These are phyloP conservation scores for Diaporthe sp. DNA, from an alignment of 2,329 filamentous ascomycete genomes.

Conservation along the genomic window DNA sequence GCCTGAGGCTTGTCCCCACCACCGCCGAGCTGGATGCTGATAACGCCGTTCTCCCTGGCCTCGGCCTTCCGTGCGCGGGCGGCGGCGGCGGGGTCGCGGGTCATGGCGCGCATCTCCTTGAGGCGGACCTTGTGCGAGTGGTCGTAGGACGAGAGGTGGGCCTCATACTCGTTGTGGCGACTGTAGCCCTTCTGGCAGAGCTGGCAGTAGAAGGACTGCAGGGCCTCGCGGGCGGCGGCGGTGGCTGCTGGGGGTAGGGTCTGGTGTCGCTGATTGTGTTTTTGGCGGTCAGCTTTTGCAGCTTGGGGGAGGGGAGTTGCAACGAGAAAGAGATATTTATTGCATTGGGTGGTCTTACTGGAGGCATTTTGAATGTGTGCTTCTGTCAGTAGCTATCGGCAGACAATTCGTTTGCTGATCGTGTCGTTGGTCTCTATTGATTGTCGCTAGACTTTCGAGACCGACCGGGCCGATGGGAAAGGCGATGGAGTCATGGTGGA, in stretches of 20 bases:
- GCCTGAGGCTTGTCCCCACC: conserved; percentile 47
- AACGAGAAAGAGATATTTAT: rapidly evolving
- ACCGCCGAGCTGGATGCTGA: conserved; percentile 73
- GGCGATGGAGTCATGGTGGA: background rate
- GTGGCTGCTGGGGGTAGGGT: conserved; percentile 71
- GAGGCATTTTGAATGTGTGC: conserved; percentile 60
- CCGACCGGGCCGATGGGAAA: background rate
- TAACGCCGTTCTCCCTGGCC: conserved; percentile 76
- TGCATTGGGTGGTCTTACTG: conserved; percentile 57
- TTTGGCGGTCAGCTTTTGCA: background rate
- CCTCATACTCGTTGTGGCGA: conserved; percentile 95
- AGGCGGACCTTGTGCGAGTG: conserved; percentile 94
- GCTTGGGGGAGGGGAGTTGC: conserved; percentile 41
- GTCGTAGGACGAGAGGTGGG: conserved; percentile 93
- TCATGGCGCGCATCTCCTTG: conserved; percentile 89
- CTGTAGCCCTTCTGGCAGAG: conserved; percentile 95
- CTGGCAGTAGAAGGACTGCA: conserved; percentile 85
- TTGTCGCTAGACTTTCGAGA: background rate
- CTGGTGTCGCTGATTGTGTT: conserved; percentile 61
- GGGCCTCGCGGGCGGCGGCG: conserved; percentile 77
- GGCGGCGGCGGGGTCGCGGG: conserved; percentile 76
- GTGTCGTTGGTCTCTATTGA: background rate
- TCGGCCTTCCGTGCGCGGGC: conserved; percentile 77
- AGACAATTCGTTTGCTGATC: background rate
- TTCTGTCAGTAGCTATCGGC: background rate